A percentile compares a stretch with the other conserved stretches of the same genome.
phyloP scores from a whole-genome alignment of 176 grass and related monocot species.

The Eleusine coracana region DNA sequence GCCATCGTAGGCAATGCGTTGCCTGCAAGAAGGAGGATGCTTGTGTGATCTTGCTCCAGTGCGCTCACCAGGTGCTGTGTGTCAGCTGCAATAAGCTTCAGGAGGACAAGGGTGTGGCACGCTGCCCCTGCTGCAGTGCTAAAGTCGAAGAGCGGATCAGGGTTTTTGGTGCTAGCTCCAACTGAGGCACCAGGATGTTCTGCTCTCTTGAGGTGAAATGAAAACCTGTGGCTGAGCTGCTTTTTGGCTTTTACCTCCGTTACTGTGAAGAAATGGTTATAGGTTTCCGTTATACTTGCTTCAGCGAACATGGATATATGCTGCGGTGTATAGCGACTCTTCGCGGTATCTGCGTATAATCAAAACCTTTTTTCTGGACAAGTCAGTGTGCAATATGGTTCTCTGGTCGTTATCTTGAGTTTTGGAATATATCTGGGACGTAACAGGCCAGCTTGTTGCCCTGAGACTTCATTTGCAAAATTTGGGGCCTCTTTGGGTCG shows the following conservation, averaged over 20 bases:
- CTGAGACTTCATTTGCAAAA: background rate
- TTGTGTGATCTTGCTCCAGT: slow-evolving; percentile 67
- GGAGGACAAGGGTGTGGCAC: slow-evolving; percentile 43
- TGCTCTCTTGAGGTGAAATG: slow-evolving; percentile 22
- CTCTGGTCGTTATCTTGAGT: background rate
- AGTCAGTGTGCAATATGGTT: background rate
- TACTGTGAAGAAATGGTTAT: slow-evolving; percentile 51
- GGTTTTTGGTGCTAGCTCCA: slow-evolving; percentile 71
- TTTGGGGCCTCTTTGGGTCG: background rate
- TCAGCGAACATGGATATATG: slow-evolving; percentile 45
- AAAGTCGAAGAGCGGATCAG: slow-evolving; percentile 75
- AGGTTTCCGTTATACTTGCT: slow-evolving; percentile 24
- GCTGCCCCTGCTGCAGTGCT: slow-evolving; percentile 71
- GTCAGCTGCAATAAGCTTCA: slow-evolving; percentile 65
- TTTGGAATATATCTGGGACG: background rate
- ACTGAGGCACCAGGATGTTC: slow-evolving; percentile 38
- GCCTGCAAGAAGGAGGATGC: slow-evolving; percentile 63
- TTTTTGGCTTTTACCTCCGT: slow-evolving; percentile 40
- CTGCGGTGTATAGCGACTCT: slow-evolving; percentile 32
- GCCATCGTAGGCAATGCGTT: slow-evolving; percentile 49
- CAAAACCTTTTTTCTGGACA: slow-evolving; percentile 17
- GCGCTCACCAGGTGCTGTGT: slow-evolving; percentile 73
- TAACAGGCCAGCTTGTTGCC: background rate
- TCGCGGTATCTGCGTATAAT: slow-evolving; percentile 33
- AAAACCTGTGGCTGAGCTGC: slow-evolving; percentile 5